A percentile compares a stretch with the other conserved stretches of the same genome.
Evolutionary conservation across 2,329 filamentous ascomycete species (phyloP).

Genomic region (Xylaria sp.): DNA sequence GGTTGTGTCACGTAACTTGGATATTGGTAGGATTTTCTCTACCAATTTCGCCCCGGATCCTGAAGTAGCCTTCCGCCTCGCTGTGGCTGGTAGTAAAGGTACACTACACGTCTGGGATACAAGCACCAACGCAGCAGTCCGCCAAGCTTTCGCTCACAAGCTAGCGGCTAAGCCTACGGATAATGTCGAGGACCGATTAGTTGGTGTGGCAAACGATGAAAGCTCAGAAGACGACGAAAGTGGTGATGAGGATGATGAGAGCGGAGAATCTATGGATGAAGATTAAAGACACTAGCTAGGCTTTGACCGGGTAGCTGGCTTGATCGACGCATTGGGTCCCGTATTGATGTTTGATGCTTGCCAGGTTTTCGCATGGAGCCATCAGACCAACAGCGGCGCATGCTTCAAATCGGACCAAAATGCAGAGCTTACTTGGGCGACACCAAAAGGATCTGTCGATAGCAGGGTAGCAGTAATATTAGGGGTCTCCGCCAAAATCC

Average conservation of each 20-base stretch:
- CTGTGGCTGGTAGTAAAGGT: constrained; percentile 94
- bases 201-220: constrained; percentile 77
- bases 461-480: background rate
- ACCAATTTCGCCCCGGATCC: constrained; percentile 88
- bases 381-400: constrained; percentile 11
- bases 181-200: constrained; percentile 77
- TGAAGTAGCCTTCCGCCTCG: constrained; percentile 90
- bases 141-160: constrained; percentile 81
- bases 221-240: constrained; percentile 57
- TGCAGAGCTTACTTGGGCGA: background rate
- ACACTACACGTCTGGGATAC: constrained; percentile 96
- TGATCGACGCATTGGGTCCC: constrained; percentile 35
- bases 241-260: constrained; percentile 47
- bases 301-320: constrained; percentile 20
- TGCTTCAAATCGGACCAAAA: background rate
- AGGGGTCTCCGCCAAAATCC: background rate
- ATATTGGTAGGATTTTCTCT: constrained; percentile 94
- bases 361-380: constrained; percentile 16
- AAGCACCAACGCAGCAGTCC: constrained; percentile 87
- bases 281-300: constrained; percentile 51
- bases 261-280: constrained; percentile 67
- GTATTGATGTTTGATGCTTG: constrained; percentile 24
- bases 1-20: constrained; percentile 90
- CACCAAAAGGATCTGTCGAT: background rate
- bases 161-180: constrained; percentile 67